phyloP scores from a whole-genome alignment of 2,329 filamentous ascomycete species.

The Hymenoscyphus repandus region DNA sequence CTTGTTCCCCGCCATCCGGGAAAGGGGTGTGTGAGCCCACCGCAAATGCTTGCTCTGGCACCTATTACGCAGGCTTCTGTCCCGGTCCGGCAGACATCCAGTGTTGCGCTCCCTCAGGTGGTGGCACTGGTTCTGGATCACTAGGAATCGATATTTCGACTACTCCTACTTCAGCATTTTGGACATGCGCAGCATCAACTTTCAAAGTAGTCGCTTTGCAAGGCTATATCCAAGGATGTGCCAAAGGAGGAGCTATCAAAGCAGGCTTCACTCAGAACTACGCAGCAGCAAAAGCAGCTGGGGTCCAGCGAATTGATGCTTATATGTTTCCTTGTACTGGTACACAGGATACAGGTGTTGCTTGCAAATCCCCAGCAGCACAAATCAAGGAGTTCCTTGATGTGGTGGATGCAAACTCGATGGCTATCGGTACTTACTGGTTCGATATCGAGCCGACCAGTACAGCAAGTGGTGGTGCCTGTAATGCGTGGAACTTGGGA shows the following conservation, averaged over 20 bases:
- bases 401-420: conserved; percentile 15
- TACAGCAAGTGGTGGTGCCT: conserved; percentile 3
- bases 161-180: conserved; percentile 10
- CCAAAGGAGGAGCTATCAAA: conserved; percentile 18
- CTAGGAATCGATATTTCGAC: conserved; percentile 16
- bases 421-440: conserved; percentile 20
- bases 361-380: conserved; percentile 19
- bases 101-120: conserved; percentile 13
- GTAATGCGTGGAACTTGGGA: conserved; percentile 24
- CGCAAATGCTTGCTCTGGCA: conserved; percentile 9
- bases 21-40: conserved; percentile 15
- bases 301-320: conserved; percentile 20
- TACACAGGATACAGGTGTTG: conserved; percentile 19
- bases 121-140: conserved; percentile 1
- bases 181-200: conserved; percentile 13
- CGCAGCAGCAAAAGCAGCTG: conserved; percentile 18
- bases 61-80: conserved; percentile 13
- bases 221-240: conserved; percentile 20
- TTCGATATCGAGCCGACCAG: conserved; percentile 23
- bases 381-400: conserved; percentile 22
- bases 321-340: conserved; percentile 27
- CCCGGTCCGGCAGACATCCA: conserved; percentile 17
- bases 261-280: conserved; percentile 18
- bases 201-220: conserved; percentile 15
- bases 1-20: conserved; percentile 14